These are phyloP conservation scores for Leptodermis oblonga DNA, from an alignment of 257 asterid species.

Conservation along the genomic window DNA sequence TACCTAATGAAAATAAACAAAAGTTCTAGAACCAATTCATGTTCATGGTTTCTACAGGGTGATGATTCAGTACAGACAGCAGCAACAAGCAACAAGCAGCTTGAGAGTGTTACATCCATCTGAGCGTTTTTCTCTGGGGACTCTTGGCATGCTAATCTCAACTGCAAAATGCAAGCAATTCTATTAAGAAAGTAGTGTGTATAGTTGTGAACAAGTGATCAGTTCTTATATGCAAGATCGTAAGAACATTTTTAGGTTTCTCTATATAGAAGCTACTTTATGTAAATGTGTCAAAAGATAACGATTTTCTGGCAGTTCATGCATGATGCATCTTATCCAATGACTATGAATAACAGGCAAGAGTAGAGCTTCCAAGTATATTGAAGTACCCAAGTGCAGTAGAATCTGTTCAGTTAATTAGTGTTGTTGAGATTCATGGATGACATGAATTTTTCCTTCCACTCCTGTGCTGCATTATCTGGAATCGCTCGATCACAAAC, in stretches of 20 bases:
- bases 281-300: background rate
- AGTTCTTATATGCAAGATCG: no score
- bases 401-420: conserved; percentile 19
- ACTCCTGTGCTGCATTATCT: conserved; percentile 56
- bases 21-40: background rate
- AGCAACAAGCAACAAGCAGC: background rate
- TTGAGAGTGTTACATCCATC: background rate
- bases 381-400: conserved; percentile 26
- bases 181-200: conserved; percentile 6
- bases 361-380: background rate
- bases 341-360: background rate
- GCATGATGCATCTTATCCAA: background rate
- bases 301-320: no score
- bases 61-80: background rate
- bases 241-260: background rate
- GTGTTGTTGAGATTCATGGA: conserved; percentile 35
- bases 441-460: conserved; percentile 53
- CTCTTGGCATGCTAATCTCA: background rate
- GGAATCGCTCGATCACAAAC: conserved; percentile 42
- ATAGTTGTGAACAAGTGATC: background rate
- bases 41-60: conserved; percentile 5
- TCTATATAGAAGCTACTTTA: background rate
- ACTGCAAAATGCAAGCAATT: conserved; percentile 33
- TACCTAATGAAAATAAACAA: background rate
- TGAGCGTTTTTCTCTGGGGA: conserved; percentile 1